These are phyloP conservation scores for Calonectria pauciramosa DNA, from an alignment of 2,329 filamentous ascomycete species.

Conservation along the genomic window DNA sequence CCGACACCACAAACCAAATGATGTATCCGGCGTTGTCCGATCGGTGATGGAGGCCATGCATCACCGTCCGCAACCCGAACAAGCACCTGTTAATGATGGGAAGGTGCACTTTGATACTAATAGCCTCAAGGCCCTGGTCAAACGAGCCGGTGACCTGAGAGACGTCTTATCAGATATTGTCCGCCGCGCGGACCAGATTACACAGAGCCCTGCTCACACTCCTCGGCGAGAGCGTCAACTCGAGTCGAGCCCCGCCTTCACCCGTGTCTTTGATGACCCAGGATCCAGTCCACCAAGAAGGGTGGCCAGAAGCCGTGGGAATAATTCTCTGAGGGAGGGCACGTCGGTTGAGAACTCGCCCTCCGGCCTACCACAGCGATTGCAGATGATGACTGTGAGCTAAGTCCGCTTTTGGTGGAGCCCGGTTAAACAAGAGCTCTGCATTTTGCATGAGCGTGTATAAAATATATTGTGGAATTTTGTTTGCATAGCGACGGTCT, in stretches of 20 bases:
- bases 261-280: slow-evolving; percentile 75
- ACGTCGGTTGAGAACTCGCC: slow-evolving; percentile 67
- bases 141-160: slow-evolving; percentile 71
- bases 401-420: slow-evolving; percentile 47
- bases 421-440: slow-evolving; percentile 32
- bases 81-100: slow-evolving; percentile 52
- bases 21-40: slow-evolving; percentile 66
- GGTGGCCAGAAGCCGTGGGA: slow-evolving; percentile 66
- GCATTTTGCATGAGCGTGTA: slow-evolving; percentile 45
- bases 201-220: slow-evolving; percentile 67
- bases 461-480: slow-evolving; percentile 47
- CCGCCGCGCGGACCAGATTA: slow-evolving; percentile 70
- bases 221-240: slow-evolving; percentile 59
- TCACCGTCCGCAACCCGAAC: slow-evolving; percentile 61
- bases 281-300: slow-evolving; percentile 67
- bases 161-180: slow-evolving; percentile 72
- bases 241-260: slow-evolving; percentile 77
- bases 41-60: slow-evolving; percentile 77
- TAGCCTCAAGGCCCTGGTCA: slow-evolving; percentile 76
- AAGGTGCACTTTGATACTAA: slow-evolving; percentile 77
- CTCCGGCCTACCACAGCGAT: slow-evolving; percentile 63
- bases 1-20: slow-evolving; percentile 49
- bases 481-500: slow-evolving; percentile 56
- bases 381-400: slow-evolving; percentile 76
- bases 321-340: slow-evolving; percentile 64